A percentile compares a stretch with the other conserved stretches of the same genome.
Evolutionary conservation across 768 basidiomycete species (phyloP).

Genomic region (Amanita subjunquillea): DNA sequence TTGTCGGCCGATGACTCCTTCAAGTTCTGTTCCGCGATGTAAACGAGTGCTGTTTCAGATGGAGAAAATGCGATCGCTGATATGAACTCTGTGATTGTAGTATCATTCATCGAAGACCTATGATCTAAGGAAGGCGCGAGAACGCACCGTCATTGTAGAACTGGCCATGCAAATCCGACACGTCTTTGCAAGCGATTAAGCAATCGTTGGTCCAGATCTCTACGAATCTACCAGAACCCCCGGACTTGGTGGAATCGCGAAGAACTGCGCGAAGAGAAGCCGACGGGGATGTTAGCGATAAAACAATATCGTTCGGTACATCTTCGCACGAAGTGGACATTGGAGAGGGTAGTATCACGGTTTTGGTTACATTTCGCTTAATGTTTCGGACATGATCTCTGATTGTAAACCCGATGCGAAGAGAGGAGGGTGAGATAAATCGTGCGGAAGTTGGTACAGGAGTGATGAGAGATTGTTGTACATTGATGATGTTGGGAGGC

Average conservation of each 20-base stretch:
- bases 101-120: neutral
- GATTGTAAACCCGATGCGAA: slow-evolving; percentile 35
- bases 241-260: slow-evolving; percentile 20
- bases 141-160: slow-evolving; percentile 44
- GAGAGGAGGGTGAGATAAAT: slow-evolving; percentile 21
- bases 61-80: slow-evolving; percentile 44
- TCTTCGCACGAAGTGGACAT: slow-evolving; percentile 22
- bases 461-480: slow-evolving; percentile 31
- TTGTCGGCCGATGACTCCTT: slow-evolving; percentile 17
- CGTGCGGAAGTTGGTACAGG: slow-evolving; percentile 25
- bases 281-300: slow-evolving; percentile 25
- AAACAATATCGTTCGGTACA: slow-evolving; percentile 25
- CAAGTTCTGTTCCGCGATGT: slow-evolving; percentile 44
- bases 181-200: slow-evolving; percentile 39
- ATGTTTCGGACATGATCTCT: slow-evolving; percentile 41
- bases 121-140: neutral
- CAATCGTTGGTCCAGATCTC: slow-evolving; percentile 46
- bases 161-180: slow-evolving; percentile 44
- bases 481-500: slow-evolving; percentile 8
- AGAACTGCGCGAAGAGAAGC: slow-evolving; percentile 34
- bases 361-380: slow-evolving; percentile 34
- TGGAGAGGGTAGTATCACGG: slow-evolving; percentile 13
- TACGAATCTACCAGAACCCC: slow-evolving; percentile 36
- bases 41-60: slow-evolving; percentile 41
- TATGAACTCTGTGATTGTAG: slow-evolving; percentile 31